Base-by-base conservation (phyloP, 352 stramenopile genomes). In the Globisporangium canariense region DNA sequence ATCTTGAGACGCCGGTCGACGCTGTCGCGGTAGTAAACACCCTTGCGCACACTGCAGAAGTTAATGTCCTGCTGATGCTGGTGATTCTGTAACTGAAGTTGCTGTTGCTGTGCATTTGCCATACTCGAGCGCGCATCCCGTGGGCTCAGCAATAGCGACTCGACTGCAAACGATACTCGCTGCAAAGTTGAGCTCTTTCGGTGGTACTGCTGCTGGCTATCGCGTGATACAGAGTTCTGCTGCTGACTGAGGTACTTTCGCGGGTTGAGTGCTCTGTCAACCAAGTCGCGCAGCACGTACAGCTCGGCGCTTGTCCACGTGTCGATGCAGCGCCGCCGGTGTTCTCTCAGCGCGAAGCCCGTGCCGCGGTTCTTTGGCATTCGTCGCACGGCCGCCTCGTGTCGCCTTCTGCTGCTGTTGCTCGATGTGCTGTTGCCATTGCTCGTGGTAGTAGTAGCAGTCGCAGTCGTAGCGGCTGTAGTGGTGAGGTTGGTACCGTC, bases 261-360 rank as follows among this genome's bases (percentile, higher is more conserved):
- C 62, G 74, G 79, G 55, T 75, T 64, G 30, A 79, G 40, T 2
- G 74, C 73, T 36, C 75, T 7, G 46, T 80, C 74, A 2, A 89
- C 81, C 16, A 89, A 71, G 38, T 79, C 73, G 41, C 79, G 78
- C 53, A 92, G 73, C 56, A 76, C 73, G 41, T 73, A 77, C 58
- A 92, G 70, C 72, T 92, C 83, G 13, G 81, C 70, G 20, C 78
- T 68, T 18, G 67, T 74, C 70, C 80, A 89, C 41, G 71, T 72
- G 67, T 92, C 73, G 36, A 90, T 58, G 28, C 79, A 70, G 50
- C 65, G 70, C 14, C 67, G 72, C 8, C 71, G 64, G 43, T 70
- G 43, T 45, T 70, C 64, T 57, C 63, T 38, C n/a, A 52, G 63
- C 40, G 56, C 47, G 22, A 71, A 22, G 60, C 64, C 38, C 32